Percentiles rank a stretch among this genome's conserved stretches.
Conservation (phyloP, 805 yeast species). For the Kuraishia piskuri region DNA sequence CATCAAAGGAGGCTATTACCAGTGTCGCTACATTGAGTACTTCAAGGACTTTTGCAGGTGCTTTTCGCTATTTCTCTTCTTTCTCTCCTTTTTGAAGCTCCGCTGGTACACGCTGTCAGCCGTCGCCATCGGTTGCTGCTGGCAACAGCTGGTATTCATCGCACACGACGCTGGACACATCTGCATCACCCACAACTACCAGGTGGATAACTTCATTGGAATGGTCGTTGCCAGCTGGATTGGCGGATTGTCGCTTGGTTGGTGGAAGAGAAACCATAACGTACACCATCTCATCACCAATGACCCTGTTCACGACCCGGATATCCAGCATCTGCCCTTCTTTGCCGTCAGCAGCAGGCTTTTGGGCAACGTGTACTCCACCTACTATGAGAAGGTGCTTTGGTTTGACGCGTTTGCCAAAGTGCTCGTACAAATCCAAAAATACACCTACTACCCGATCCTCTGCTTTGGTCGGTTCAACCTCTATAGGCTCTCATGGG, state of each 20-base stretch:
- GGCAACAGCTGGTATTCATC: slow-evolving; percentile 87
- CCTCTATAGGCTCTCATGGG: slow-evolving; percentile 75
- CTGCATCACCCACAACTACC: slow-evolving; percentile 73
- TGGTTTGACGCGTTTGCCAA: slow-evolving; percentile 64
- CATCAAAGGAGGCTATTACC: slow-evolving; percentile 51
- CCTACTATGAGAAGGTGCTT: slow-evolving; percentile 63
- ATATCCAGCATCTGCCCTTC: slow-evolving; percentile 87
- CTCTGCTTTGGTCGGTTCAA: slow-evolving; percentile 81
- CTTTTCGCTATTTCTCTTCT: slow-evolving; percentile 37
- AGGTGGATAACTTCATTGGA: slow-evolving; percentile 67
- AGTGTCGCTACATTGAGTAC: slow-evolving; percentile 69
- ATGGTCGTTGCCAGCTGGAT: slow-evolving; percentile 64
- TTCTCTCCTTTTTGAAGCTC: slow-evolving; percentile 39
- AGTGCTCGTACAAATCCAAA: slow-evolving; percentile 51
- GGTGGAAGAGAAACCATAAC: slow-evolving; percentile 94
- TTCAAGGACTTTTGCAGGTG: slow-evolving; percentile 62
- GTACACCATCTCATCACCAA: slow-evolving; percentile 91
- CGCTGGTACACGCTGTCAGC: slow-evolving; percentile 50
- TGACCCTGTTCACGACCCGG: slow-evolving; percentile 92
- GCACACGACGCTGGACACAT: slow-evolving; percentile 91
- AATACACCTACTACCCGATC: slow-evolving; percentile 68
- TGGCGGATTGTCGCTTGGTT: slow-evolving; percentile 86
- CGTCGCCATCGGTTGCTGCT: slow-evolving; percentile 56
- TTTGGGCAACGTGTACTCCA: slow-evolving; percentile 63
- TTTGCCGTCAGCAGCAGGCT: slow-evolving; percentile 76